phyloP scores from a whole-genome alignment of 2,329 filamentous ascomycete genomes.

The Aureobasidium sp. region DNA sequence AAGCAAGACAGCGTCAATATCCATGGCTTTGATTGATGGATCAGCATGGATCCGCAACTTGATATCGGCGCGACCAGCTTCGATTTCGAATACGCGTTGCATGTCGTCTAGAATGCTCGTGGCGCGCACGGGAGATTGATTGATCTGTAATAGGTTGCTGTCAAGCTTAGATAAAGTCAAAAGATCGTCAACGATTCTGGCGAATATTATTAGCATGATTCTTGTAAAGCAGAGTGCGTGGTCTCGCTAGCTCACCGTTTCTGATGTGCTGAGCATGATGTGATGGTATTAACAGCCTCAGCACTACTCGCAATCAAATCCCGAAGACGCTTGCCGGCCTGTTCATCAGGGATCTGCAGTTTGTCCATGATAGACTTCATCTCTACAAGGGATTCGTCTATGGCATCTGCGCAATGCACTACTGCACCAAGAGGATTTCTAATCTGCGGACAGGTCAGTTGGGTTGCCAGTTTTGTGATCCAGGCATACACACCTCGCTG shows the following conservation, averaged over 20 bases:
- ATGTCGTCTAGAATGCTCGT: constrained; percentile 23
- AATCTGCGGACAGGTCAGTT: constrained; percentile 15
- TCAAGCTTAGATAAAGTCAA: constrained; percentile 42
- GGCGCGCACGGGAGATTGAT: constrained; percentile 21
- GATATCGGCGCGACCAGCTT: constrained; percentile 26
- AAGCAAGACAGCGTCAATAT: constrained; percentile 23
- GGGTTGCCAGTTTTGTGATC: accelerated
- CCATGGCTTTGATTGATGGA: constrained; percentile 5
- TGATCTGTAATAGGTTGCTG: constrained; percentile 34
- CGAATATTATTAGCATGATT: neutral
- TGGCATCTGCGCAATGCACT: constrained; percentile 20
- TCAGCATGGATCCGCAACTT: constrained; percentile 17
- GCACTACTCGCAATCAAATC: constrained; percentile 27
- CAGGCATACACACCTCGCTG: constrained; percentile 7
- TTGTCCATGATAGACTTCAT: constrained; percentile 14
- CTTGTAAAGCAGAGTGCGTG: neutral
- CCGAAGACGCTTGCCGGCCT: constrained; percentile 20
- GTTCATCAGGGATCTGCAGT: constrained; percentile 16
- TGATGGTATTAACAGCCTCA: constrained; percentile 37
- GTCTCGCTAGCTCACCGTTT: constrained; percentile 27
- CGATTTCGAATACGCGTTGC: constrained; percentile 30
- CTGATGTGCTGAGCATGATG: constrained; percentile 41
- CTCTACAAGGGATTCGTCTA: constrained; percentile 17
- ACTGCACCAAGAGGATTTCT: constrained; percentile 21
- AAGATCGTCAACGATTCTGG: constrained; percentile 40